Evolutionary conservation across 2,329 filamentous ascomycete species (phyloP).

Genomic region (Paecilomyces variotii): DNA sequence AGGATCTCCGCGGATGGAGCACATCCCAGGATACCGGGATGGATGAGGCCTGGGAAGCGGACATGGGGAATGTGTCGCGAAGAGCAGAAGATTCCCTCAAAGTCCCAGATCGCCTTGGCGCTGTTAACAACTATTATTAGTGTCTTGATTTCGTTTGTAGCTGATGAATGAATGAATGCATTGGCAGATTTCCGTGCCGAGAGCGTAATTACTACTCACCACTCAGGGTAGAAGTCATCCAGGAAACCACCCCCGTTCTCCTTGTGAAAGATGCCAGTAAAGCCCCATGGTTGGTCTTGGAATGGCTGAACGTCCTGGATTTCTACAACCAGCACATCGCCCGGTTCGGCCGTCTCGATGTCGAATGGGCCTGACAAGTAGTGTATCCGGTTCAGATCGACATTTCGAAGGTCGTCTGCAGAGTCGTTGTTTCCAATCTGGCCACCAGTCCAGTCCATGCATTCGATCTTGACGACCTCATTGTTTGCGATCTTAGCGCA

Average conservation of each 20-base stretch:
- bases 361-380: slow-evolving; percentile 88
- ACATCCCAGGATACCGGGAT: slow-evolving; percentile 85
- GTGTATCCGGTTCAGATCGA: slow-evolving; percentile 77
- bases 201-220: slow-evolving; percentile 43
- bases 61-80: slow-evolving; percentile 82
- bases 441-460: slow-evolving; percentile 69
- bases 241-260: slow-evolving; percentile 83
- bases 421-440: slow-evolving; percentile 85
- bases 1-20: slow-evolving; percentile 74
- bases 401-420: slow-evolving; percentile 78
- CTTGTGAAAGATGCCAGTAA: slow-evolving; percentile 73
- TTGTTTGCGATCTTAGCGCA: slow-evolving; percentile 66
- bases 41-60: slow-evolving; percentile 80
- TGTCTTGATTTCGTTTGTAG: background rate
- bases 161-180: background rate
- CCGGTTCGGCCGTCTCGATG: slow-evolving; percentile 73
- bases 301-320: slow-evolving; percentile 92
- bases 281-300: slow-evolving; percentile 79
- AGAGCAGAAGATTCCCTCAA: slow-evolving; percentile 71
- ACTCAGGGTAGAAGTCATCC: slow-evolving; percentile 76
- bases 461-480: slow-evolving; percentile 90
- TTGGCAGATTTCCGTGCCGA: slow-evolving; percentile 31
- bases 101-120: slow-evolving; percentile 69
- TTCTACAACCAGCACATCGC: slow-evolving; percentile 77
- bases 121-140: slow-evolving; percentile 14